Evolutionary conservation across 2,329 filamentous ascomycete genomes (phyloP).

Genomic region (Nannizziopsis barbatae): DNA sequence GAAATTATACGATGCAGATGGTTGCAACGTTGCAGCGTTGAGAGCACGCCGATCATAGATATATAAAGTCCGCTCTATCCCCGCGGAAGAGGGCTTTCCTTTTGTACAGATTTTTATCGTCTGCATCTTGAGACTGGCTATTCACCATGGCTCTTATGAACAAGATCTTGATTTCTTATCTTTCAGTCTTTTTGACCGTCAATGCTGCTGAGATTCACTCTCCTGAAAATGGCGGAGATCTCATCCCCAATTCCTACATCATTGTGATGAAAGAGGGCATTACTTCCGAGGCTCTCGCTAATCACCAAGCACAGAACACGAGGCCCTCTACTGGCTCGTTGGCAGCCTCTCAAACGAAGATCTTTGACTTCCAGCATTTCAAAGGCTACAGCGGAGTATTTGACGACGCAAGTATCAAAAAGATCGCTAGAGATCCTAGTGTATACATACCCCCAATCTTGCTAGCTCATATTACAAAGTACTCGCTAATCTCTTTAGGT

Average conservation of each 20-base stretch:
- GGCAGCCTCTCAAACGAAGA: background rate
- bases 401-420: slow-evolving; percentile 9
- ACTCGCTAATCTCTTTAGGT: slow-evolving; percentile 8
- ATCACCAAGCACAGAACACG: slow-evolving; percentile 5
- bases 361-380: slow-evolving; percentile 9
- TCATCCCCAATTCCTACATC: slow-evolving; percentile 13
- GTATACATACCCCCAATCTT: background rate
- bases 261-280: slow-evolving; percentile 13
- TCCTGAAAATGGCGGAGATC: background rate
- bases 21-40: slow-evolving; percentile 8
- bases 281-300: slow-evolving; percentile 1
- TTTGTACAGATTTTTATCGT: background rate
- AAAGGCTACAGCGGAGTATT: slow-evolving; percentile 13
- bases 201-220: slow-evolving; percentile 12
- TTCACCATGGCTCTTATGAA: slow-evolving; percentile 7
- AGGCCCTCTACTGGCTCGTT: background rate
- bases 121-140: background rate
- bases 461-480: background rate
- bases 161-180: slow-evolving; percentile 3
- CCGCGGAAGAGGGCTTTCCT: background rate
- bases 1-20: slow-evolving; percentile 1
- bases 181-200: slow-evolving; percentile 6
- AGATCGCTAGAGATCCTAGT: slow-evolving; percentile 6
- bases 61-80: background rate
- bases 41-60: background rate